A percentile compares a stretch with the other conserved stretches of the same genome.
Evolutionary conservation across 768 basidiomycete species (phyloP).

Genomic region (Hericium rajendrae): DNA sequence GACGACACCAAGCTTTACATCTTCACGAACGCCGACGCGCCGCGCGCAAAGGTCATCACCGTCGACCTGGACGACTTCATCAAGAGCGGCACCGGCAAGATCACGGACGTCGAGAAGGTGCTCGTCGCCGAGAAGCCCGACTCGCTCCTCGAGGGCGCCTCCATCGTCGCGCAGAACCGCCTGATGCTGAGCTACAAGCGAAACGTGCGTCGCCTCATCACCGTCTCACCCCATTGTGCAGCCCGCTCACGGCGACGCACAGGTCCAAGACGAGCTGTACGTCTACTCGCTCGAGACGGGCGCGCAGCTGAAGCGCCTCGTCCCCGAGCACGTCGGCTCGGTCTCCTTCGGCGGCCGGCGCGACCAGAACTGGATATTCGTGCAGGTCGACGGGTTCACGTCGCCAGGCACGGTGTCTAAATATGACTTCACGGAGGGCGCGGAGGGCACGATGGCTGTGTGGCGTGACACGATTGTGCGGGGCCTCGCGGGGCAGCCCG

Average conservation of each 20-base stretch:
- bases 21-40: conserved; percentile 55
- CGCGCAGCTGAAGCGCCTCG: conserved; percentile 42
- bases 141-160: conserved; percentile 45
- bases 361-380: conserved; percentile 52
- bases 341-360: conserved; percentile 42
- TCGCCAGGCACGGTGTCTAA: conserved; percentile 57
- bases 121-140: conserved; percentile 62
- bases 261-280: conserved; percentile 78
- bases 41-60: conserved; percentile 56
- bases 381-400: conserved; percentile 57
- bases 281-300: conserved; percentile 49
- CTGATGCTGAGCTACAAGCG: conserved; percentile 59
- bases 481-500: conserved; percentile 47
- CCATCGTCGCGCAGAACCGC: conserved; percentile 42
- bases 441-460: conserved; percentile 47
- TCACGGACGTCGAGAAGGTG: conserved; percentile 37
- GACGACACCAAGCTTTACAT: conserved; percentile 55
- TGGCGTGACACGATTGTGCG: conserved; percentile 49
- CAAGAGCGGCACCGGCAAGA: conserved; percentile 12
- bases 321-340: conserved; percentile 58
- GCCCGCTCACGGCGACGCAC: neutral
- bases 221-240: neutral
- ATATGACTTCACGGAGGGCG: conserved; percentile 42
- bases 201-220: conserved; percentile 59
- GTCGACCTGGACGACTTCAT: conserved; percentile 43